These are phyloP conservation scores for Phoenix roebelenii DNA, from an alignment of 176 grass and related monocot genomes.

Conservation along the genomic window DNA sequence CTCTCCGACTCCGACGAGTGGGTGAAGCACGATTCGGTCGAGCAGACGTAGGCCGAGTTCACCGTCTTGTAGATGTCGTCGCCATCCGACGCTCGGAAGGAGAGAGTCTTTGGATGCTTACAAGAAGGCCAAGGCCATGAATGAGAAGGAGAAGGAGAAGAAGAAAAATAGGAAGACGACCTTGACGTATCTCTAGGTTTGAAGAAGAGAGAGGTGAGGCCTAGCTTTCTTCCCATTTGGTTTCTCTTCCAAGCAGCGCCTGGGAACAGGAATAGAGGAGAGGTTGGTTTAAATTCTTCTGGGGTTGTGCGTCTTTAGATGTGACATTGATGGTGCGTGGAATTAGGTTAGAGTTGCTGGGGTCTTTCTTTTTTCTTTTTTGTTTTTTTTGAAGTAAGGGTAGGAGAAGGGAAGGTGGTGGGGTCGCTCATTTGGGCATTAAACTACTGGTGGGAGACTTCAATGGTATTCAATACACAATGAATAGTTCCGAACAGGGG, in stretches of 20 bases:
- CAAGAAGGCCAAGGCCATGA: slow-evolving; percentile 83
- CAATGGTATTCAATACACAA: too few relatives aligned
- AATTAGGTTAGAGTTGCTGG: too few relatives aligned
- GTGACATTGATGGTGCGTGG: too few relatives aligned
- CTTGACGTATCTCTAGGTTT: slow-evolving; percentile 35
- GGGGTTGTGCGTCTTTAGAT: too few relatives aligned
- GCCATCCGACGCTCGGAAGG: slow-evolving; percentile 33
- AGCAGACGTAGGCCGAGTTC: slow-evolving; percentile 47
- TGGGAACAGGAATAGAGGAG: neutral
- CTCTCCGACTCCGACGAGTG: slow-evolving; percentile 14
- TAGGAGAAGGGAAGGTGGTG: too few relatives aligned
- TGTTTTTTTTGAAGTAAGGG: too few relatives aligned
- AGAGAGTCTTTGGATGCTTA: slow-evolving; percentile 62
- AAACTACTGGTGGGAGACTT: too few relatives aligned
- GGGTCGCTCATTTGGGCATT: too few relatives aligned
- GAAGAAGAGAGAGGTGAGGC: slow-evolving; percentile 39
- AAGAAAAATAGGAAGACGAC: slow-evolving; percentile 20
- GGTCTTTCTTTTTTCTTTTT: too few relatives aligned
- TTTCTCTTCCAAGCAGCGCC: neutral
- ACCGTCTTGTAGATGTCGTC: slow-evolving; percentile 46
- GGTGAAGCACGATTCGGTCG: slow-evolving; percentile 28
- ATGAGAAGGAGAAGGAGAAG: slow-evolving; percentile 38
- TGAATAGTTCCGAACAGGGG: too few relatives aligned
- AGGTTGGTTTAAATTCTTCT: neutral
- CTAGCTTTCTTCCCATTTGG: slow-evolving; percentile 30